Evolutionary conservation across 495 filamentous ascomycete species (phyloP).

Genomic region (Venustampulla echinocandica): DNA sequence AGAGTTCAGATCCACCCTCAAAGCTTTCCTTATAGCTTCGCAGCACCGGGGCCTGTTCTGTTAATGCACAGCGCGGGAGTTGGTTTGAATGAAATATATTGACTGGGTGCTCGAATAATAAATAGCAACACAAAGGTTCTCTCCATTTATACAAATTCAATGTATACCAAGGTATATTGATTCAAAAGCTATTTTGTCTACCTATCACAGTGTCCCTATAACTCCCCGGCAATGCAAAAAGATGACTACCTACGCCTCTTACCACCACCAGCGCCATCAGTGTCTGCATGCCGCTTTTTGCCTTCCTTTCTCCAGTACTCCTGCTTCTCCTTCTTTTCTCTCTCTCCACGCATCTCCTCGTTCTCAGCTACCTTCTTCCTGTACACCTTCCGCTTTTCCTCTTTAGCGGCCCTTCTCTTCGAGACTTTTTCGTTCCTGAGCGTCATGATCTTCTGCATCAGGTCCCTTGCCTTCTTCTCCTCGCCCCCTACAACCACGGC

Average conservation of each 20-base stretch:
- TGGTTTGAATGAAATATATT: too few species aligned
- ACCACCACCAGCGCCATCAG: conserved; percentile 52
- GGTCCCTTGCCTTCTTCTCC: conserved; percentile 77
- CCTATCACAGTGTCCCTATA: too few species aligned
- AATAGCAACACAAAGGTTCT: too few species aligned
- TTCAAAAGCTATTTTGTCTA: too few species aligned
- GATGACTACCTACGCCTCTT: conserved; percentile 46
- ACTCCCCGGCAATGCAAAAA: too few species aligned
- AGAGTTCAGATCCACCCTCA: too few species aligned
- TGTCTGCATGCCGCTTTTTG: conserved; percentile 74
- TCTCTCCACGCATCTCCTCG: conserved; percentile 68
- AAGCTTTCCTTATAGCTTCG: too few species aligned
- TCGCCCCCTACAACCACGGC: conserved; percentile 77
- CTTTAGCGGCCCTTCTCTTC: conserved; percentile 73
- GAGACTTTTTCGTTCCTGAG: conserved; percentile 83
- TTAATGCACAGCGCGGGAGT: too few species aligned
- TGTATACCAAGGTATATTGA: too few species aligned
- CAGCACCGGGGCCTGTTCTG: too few species aligned
- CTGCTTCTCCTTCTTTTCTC: conserved; percentile 84
- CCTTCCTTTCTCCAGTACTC: conserved; percentile 92
- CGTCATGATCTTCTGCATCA: conserved; percentile 90
- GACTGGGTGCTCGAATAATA: too few species aligned
- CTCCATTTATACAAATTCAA: too few species aligned
- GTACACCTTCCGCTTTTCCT: conserved; percentile 70
- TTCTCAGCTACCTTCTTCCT: conserved; percentile 70